A percentile compares a stretch with the other conserved stretches of the same genome.
Evolutionary conservation across 2,329 filamentous ascomycete genomes (phyloP).

Genomic region (Aspergillus sp.): DNA sequence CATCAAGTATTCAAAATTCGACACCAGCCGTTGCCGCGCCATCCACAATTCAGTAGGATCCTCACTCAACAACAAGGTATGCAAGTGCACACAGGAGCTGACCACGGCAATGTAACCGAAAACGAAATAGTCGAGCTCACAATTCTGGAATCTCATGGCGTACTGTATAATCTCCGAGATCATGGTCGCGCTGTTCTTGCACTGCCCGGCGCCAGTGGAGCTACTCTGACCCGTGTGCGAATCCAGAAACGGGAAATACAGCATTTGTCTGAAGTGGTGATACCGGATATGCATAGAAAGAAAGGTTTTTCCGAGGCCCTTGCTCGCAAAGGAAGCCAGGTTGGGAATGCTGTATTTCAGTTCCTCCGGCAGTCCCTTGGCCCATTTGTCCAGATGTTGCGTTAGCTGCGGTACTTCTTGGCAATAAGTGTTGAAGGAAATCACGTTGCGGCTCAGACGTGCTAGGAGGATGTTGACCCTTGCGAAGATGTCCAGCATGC

Average conservation of each 20-base stretch:
- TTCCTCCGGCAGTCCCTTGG: constrained; percentile 5
- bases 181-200: constrained; percentile 10
- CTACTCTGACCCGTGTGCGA: constrained; percentile 1
- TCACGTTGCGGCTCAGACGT: constrained; percentile 8
- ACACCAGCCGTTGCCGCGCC: constrained; percentile 10
- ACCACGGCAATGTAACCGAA: constrained; percentile 15
- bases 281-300: constrained; percentile 17
- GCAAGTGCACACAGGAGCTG: constrained; percentile 16
- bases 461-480: constrained; percentile 9
- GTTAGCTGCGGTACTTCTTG: constrained; percentile 6
- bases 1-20: constrained; percentile 17
- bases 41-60: constrained; percentile 5
- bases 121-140: constrained; percentile 14
- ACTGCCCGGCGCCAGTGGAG: constrained; percentile 4
- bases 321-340: constrained; percentile 6
- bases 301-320: constrained; percentile 13
- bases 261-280: constrained; percentile 16
- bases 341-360: constrained; percentile 10
- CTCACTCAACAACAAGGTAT: constrained; percentile 13
- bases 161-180: constrained; percentile 13
- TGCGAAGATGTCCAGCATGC: constrained; percentile 11
- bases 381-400: constrained; percentile 11
- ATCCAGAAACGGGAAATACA: constrained; percentile 16
- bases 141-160: constrained; percentile 8
- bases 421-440: constrained; percentile 12